Percentiles rank a stretch among this genome's conserved stretches.
Evolutionary conservation across 2,329 filamentous ascomycete genomes (phyloP).

Genomic region (Beauveria varroae): DNA sequence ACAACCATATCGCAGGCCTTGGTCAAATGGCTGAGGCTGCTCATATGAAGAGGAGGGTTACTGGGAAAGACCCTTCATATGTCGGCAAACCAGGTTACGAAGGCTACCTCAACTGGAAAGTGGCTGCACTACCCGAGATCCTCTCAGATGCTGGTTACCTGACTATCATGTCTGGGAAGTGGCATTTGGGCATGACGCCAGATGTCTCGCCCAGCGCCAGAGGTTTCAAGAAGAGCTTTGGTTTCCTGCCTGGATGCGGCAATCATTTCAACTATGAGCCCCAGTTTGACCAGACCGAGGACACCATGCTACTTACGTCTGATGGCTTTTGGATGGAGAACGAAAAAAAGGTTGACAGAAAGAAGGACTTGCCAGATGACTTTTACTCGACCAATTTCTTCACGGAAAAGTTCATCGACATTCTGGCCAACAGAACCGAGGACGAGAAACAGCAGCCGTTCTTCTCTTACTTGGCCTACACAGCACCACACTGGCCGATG

Average conservation of each 20-base stretch:
- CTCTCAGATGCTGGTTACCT: slow-evolving; percentile 51
- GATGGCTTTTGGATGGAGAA: slow-evolving; percentile 19
- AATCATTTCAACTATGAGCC: slow-evolving; percentile 46
- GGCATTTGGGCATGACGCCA: slow-evolving; percentile 53
- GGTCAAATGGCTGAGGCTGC: slow-evolving; percentile 27
- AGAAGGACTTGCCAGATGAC: slow-evolving; percentile 32
- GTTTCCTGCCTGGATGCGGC: slow-evolving; percentile 51
- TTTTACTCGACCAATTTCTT: slow-evolving; percentile 49
- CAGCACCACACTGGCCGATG: slow-evolving; percentile 44
- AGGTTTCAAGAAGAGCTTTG: slow-evolving; percentile 53
- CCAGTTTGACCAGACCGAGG: slow-evolving; percentile 21
- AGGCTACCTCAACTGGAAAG: slow-evolving; percentile 53
- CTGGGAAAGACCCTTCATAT: slow-evolving; percentile 28
- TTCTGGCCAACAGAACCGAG: slow-evolving; percentile 20
- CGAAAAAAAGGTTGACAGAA: not conserved
- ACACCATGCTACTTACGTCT: slow-evolving; percentile 26
- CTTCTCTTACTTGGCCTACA: slow-evolving; percentile 52
- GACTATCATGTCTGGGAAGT: slow-evolving; percentile 56
- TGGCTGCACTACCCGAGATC: slow-evolving; percentile 51
- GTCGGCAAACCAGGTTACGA: slow-evolving; percentile 54
- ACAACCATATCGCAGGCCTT: slow-evolving; percentile 51
- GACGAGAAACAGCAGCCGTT: slow-evolving; percentile 33
- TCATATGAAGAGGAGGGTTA: not conserved
- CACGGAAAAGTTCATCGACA: slow-evolving; percentile 40
- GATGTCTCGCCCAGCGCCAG: slow-evolving; percentile 47